Base-by-base conservation (phyloP, 257 asterid genomes). In the Sherardia arvensis region DNA sequence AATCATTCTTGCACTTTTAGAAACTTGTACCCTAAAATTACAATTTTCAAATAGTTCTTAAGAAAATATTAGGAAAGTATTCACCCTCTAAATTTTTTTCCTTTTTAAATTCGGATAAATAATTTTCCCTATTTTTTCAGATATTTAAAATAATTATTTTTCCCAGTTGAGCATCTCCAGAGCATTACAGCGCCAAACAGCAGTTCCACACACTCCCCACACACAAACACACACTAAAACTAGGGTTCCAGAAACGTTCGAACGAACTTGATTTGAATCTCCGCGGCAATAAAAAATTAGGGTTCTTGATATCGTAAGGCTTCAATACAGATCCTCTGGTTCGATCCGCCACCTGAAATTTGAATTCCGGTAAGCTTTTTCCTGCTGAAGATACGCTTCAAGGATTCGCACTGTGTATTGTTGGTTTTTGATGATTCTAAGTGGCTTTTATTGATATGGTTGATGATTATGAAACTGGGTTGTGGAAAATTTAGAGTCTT, bases 201-300 rank as follows among this genome's bases (percentile, higher is more conserved):
- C 61, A 25, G 32, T 28, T 17, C 20, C 23, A 8, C 14, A 30
- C n/a, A 17, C 20, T 14, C 18, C 32, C 7, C 14, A 7, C 10
- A 45, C 29, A 28, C 56, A 57, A 59, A 28, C 18, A 55, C 22
- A n/a, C 17, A 11, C 61, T 15, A 30, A 2, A 23, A 20, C 47
- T 69, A 69, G 74, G 74, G 68, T 62, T 69, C 59, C 28, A 14
- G 21, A 12, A 15, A 69, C 20, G 51, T 48, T 11, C 26, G 9
- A 43, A 14, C 29, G 18, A 67, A 27, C 62, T 48, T 18, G 43
- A 33, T 32, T 59, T 4, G 5, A 23, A 5, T 26, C 38, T 32
- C 43, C 36, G 51, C 20, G 30, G 7, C 21, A 45, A 33, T 15
- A 30, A 21, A 1, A 11, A 40, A 25, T 4, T 61, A 7, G 49